Conservation (phyloP, 306 rosid species). For the Carpinus viminea region DNA sequence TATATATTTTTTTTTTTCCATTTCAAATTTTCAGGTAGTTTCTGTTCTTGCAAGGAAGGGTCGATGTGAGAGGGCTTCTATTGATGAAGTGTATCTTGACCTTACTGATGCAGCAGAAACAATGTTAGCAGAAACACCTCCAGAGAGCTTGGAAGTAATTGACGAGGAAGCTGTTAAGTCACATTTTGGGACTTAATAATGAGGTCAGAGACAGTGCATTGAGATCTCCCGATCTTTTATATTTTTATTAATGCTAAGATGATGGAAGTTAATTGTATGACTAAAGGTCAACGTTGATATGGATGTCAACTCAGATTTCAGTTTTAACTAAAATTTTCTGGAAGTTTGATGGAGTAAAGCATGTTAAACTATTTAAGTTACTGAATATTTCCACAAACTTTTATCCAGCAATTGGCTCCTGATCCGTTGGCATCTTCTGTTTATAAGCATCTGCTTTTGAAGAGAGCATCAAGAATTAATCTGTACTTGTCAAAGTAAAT, state of each 20-base stretch:
- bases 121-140: constrained; percentile 72
- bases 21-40: constrained; percentile 58
- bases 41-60: constrained; percentile 76
- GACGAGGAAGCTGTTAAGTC: constrained; percentile 77
- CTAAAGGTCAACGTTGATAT: background rate
- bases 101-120: constrained; percentile 83
- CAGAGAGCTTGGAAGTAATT: constrained; percentile 52
- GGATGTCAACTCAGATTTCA: background rate
- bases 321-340: background rate
- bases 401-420: background rate
- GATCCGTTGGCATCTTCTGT: background rate
- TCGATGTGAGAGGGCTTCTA: constrained; percentile 95
- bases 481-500: constrained; percentile 1
- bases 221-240: constrained; percentile 7
- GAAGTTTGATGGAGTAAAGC: background rate
- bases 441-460: background rate
- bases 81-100: constrained; percentile 96
- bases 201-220: constrained; percentile 51
- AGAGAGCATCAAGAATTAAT: background rate
- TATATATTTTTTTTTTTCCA: background rate
- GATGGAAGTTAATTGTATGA: background rate
- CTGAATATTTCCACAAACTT: background rate
- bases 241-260: constrained; percentile 2
- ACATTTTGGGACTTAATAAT: constrained; percentile 64
- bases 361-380: background rate